Evolutionary conservation across 2,329 filamentous ascomycete species (phyloP).

Genomic region (Monilinia laxa): DNA sequence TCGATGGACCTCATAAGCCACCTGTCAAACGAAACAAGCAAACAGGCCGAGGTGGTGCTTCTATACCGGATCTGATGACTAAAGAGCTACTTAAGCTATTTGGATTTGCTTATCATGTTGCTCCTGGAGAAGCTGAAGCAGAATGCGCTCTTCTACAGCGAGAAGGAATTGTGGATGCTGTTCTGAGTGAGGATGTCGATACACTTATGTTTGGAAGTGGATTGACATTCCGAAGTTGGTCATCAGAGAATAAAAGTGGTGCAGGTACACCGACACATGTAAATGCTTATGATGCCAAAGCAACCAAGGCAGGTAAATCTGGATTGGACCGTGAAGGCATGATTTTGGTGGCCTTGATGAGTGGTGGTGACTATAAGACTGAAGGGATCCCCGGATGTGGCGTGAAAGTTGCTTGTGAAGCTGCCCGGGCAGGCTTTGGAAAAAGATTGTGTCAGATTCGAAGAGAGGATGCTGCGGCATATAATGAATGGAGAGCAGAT

Average conservation of each 20-base stretch:
- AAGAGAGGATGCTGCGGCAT: constrained; percentile 55
- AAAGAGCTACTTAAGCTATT: constrained; percentile 84
- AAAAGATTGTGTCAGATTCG: constrained; percentile 67
- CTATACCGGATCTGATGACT: constrained; percentile 69
- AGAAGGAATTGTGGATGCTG: constrained; percentile 83
- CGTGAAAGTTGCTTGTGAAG: constrained; percentile 84
- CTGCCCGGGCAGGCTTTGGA: constrained; percentile 85
- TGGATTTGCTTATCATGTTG: constrained; percentile 79
- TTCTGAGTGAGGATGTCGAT: constrained; percentile 94
- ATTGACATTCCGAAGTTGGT: constrained; percentile 78
- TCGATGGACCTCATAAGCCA: constrained; percentile 83
- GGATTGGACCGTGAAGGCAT: constrained; percentile 83
- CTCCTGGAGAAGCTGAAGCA: constrained; percentile 92
- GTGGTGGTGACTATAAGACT: constrained; percentile 89
- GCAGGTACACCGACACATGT: constrained; percentile 79
- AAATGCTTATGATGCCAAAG: constrained; percentile 69
- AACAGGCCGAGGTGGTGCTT: constrained; percentile 61
- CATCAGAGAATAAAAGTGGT: constrained; percentile 63
- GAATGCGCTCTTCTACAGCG: constrained; percentile 87
- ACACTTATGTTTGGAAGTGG: constrained; percentile 95
- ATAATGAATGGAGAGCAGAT: constrained; percentile 69
- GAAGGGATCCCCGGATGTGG: constrained; percentile 87
- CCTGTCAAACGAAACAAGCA: constrained; percentile 84
- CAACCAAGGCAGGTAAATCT: constrained; percentile 49
- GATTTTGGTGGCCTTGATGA: constrained; percentile 92